Evolutionary conservation across 129 eudicot genomes (phyloP).

Genomic region (Kitagawia praeruptora): DNA sequence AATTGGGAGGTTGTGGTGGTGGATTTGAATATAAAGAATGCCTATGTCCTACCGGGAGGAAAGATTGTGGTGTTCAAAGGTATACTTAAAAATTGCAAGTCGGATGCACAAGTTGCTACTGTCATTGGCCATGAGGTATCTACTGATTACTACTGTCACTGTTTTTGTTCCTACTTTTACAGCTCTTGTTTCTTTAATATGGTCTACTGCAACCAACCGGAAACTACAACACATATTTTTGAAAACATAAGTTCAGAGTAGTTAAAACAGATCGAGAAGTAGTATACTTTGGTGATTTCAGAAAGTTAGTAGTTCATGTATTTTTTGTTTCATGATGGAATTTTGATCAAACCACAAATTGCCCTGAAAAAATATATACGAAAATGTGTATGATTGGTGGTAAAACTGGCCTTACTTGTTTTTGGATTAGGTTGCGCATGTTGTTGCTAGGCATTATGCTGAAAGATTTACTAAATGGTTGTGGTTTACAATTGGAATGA

Average conservation of each 20-base stretch:
- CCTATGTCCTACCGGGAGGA: constrained; percentile 92
- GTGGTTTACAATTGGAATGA: background rate
- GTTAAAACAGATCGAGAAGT: background rate
- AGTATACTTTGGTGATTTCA: background rate
- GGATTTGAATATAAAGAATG: constrained; percentile 5
- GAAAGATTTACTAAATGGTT: constrained; percentile 55
- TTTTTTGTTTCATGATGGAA: too few relatives aligned
- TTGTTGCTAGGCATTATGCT: constrained; percentile 83
- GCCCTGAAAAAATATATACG: too few relatives aligned
- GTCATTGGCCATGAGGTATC: constrained; percentile 82
- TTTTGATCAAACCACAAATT: too few relatives aligned
- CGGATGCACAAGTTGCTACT: constrained; percentile 75
- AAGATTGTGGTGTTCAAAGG: constrained; percentile 92
- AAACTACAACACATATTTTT: background rate
- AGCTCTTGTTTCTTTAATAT: background rate
- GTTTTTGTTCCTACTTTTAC: background rate
- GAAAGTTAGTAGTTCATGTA: too few relatives aligned
- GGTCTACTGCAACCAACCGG: background rate
- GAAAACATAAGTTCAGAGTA: background rate
- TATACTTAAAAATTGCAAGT: constrained; percentile 48
- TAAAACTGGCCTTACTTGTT: background rate
- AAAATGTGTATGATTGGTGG: background rate
- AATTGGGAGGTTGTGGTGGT: too few relatives aligned
- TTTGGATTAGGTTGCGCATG: constrained; percentile 58
- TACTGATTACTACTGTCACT: background rate